Evolutionary conservation across 2,329 filamentous ascomycete genomes (phyloP), one percentile per base, ranked within the genome.

Genomic region (Coniella lustricola): DNA sequence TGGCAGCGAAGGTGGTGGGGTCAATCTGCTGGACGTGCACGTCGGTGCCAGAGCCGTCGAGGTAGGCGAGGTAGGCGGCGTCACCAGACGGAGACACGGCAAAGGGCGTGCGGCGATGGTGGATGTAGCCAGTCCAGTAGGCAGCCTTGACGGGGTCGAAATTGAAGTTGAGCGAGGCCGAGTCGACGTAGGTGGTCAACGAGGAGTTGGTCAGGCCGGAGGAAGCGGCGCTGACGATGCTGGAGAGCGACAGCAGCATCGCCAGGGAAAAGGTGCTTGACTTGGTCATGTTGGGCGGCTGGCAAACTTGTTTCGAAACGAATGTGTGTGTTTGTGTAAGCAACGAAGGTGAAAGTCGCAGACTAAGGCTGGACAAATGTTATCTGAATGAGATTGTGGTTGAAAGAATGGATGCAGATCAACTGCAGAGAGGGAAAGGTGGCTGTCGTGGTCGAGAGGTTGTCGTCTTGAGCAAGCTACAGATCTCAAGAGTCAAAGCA

Each of bases 101-200:
- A 53, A 82, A 82, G 5, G 79, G 79, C 12, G 78, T 82, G 44
- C 79, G 73, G 39, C 78, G 75, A 60, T 82, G 79, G 56, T 82
- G 79, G 38, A 77, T 76, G 39, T 75, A 71, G 17, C 70, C 71
- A 13, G 79, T 82, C 78, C 78, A 82, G 69, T 82, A 82, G 8
- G 77, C 72, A 16, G 70, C 69, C 60, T 78, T 76, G 55, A 82
- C 67, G 5, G 78, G 77, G 57, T 77, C 74, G 63, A 81, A 81
- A 31, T 67, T 64, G 53, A 64, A 64, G 22, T 68, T 65, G n/a
- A 82, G 68, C 25, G 69, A 64, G 43, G 79, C 59, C 42, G 67
- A 67, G 52, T 76, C 62, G 49, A 64, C 63, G 39, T 64, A 60
- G 48, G 57, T 62, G 45, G 57, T 52, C 37, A 64, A 53, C 16